Base-by-base conservation (phyloP, 495 filamentous ascomycete genomes). In the Aspergillus sclerotiicarbonarius region DNA sequence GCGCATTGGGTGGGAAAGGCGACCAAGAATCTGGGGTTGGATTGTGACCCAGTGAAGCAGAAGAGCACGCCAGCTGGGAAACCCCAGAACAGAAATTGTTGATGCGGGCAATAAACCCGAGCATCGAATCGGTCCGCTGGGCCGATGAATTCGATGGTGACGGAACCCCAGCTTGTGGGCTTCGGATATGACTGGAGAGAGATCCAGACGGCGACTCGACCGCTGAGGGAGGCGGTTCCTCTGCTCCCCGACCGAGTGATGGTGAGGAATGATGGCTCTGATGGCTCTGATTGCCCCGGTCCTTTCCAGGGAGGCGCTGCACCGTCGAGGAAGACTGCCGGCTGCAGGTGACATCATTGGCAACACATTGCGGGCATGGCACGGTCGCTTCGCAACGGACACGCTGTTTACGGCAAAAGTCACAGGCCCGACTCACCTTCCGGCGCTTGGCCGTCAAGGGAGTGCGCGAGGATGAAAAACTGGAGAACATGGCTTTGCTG, bases 41-140 rank as follows among this genome's bases (percentile, higher is more conserved):
- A 18, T 60, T 58, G n/a, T n/a, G n/a, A 45, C 60, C 60, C n/a
- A 45, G 51, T 48, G 56, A 29, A n/a, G 56, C 32, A 2, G 37
- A 46, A 6, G 35, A 20, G 8, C 62, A 57, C 4, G 63, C 43
- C n/a, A 65, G 51, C 20, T 70, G 65, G 1, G 63, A 64, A 6
- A 67, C 59, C 6, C 53, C 53, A 20, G 67, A 68, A 51, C 67
- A 72, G 52, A 72, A 70, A 0, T 58, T 47, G 41, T 63, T 65
- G 37, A 72, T 67, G 39, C 65, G 62, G 16, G 70, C 56, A 32
- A 72, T 67, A 35, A 72, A 72, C 2, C 66, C 70, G 4, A 67
- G 45, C 13, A 65, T 62, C 3, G 66, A 72, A 25, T 72, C 70
- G 35, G 63, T 63, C 9, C 59, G 56, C n/a, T n/a, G n/a, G n/a